Evolutionary conservation across 345 rosid genomes (phyloP).

Genomic region (Populus davidiana): DNA sequence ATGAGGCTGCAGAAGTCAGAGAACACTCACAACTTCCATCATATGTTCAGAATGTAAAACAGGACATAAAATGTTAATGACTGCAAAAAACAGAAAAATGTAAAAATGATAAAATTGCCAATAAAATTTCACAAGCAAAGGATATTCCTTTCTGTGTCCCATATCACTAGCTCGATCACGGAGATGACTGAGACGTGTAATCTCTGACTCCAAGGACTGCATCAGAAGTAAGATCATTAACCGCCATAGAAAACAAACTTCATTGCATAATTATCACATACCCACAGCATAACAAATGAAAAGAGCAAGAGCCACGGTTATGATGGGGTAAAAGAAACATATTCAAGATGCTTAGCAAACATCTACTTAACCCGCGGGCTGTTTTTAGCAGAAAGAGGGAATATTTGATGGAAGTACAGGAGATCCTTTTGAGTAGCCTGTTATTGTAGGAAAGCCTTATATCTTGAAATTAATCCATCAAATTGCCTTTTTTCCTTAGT

Average conservation of each 20-base stretch:
- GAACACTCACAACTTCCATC: background rate
- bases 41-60: background rate
- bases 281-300: background rate
- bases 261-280: background rate
- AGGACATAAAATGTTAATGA: background rate
- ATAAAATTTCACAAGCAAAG: slow-evolving; percentile 37
- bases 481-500: no score
- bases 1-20: background rate
- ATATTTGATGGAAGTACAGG: no score
- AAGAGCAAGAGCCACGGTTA: background rate
- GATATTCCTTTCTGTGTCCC: slow-evolving; percentile 97
- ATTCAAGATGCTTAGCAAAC: background rate
- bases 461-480: no score
- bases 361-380: no score
- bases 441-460: no score
- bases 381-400: no score
- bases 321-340: background rate
- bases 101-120: background rate
- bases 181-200: slow-evolving; percentile 78
- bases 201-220: slow-evolving; percentile 91
- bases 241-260: background rate
- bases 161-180: slow-evolving; percentile 99
- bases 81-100: background rate
- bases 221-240: slow-evolving; percentile 18
- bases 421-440: no score